Evolutionary conservation across 2,329 filamentous ascomycete species (phyloP).

Genomic region (Coniochaeta hoffmannii): DNA sequence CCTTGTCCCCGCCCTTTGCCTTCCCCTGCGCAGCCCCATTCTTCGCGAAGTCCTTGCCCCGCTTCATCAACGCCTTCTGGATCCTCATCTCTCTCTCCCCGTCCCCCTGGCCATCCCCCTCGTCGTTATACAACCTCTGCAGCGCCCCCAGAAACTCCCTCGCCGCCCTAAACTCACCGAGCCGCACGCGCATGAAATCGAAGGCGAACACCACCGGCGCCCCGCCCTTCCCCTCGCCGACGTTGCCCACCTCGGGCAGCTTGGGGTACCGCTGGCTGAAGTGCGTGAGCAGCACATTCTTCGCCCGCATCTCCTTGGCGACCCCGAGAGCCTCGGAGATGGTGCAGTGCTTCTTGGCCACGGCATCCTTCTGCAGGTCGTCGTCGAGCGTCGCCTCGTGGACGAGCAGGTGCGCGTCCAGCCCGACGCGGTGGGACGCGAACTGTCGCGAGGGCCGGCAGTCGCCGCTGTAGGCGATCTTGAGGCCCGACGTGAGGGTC

Average conservation of each 20-base stretch:
- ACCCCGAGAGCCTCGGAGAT: constrained; percentile 77
- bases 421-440: constrained; percentile 66
- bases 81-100: no score
- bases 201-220: constrained; percentile 67
- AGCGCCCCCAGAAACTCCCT: constrained; percentile 56
- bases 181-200: constrained; percentile 68
- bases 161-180: constrained; percentile 63
- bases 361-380: constrained; percentile 68
- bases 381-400: constrained; percentile 97
- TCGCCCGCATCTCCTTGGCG: constrained; percentile 70
- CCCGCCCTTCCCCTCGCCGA: constrained; percentile 29
- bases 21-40: no score
- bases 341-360: constrained; percentile 85
- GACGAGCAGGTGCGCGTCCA: constrained; percentile 72
- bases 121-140: constrained; percentile 40
- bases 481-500: constrained; percentile 70
- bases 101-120: constrained; percentile 21
- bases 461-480: constrained; percentile 89
- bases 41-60: not conserved
- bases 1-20: no score
- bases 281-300: constrained; percentile 79
- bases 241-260: constrained; percentile 33
- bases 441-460: constrained; percentile 73
- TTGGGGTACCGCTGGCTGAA: constrained; percentile 94
- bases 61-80: no score